Percentiles rank a stretch among this genome's conserved stretches.
phyloP scores from a whole-genome alignment of 2,329 filamentous ascomycete species.

The Fusarium sp. region DNA sequence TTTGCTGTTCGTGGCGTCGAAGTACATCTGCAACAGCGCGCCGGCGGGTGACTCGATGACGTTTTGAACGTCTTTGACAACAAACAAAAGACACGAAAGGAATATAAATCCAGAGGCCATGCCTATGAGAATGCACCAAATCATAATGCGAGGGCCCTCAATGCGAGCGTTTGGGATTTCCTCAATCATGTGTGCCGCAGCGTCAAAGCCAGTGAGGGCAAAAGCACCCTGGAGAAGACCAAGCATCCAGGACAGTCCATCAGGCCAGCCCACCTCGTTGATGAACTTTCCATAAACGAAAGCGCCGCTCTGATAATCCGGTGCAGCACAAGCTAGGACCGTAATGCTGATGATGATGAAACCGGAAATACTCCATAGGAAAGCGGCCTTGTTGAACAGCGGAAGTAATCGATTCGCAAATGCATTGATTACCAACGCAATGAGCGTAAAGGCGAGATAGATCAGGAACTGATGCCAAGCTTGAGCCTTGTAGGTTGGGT shows the following conservation, averaged over 20 bases:
- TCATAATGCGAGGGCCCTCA: constrained; percentile 74
- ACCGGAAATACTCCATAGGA: constrained; percentile 76
- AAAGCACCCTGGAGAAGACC: constrained; percentile 65
- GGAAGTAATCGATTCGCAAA: constrained; percentile 70
- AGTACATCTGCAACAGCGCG: constrained; percentile 72
- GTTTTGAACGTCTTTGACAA: constrained; percentile 66
- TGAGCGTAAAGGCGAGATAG: constrained; percentile 72
- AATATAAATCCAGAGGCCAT: constrained; percentile 71
- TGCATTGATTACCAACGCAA: constrained; percentile 73
- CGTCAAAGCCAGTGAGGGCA: constrained; percentile 62
- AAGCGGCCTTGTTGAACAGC: constrained; percentile 74
- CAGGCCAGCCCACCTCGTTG: constrained; percentile 76
- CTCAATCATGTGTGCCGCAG: constrained; percentile 58
- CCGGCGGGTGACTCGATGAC: constrained; percentile 68
- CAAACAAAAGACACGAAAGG: constrained; percentile 72
- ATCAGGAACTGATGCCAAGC: constrained; percentile 80
- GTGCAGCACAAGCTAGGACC: constrained; percentile 72
- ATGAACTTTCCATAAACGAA: constrained; percentile 77
- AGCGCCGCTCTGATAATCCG: constrained; percentile 70
- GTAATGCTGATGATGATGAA: constrained; percentile 78
- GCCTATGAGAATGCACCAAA: constrained; percentile 72
- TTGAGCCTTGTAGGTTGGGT: constrained; percentile 66
- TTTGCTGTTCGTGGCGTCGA: constrained; percentile 70
- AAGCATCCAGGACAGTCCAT: constrained; percentile 71
- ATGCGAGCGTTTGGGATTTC: constrained; percentile 69